Evolutionary conservation across 2,329 filamentous ascomycete species (phyloP).

Genomic region (Fusarium pininemorale): DNA sequence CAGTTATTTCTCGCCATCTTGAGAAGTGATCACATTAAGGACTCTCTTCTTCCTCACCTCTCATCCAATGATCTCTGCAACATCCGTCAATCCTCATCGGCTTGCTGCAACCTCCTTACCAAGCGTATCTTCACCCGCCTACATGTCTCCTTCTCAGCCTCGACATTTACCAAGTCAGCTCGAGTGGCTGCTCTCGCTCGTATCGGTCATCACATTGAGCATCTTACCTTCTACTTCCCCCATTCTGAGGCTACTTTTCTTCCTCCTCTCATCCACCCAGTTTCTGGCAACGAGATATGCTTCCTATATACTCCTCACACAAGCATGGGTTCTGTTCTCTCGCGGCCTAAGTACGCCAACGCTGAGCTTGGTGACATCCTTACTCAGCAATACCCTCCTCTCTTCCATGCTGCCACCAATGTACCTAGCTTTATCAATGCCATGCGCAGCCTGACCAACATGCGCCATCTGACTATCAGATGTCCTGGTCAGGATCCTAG

Average conservation of each 20-base stretch:
- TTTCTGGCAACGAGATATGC: constrained; percentile 78
- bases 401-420: constrained; percentile 91
- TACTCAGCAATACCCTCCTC: constrained; percentile 85
- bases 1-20: constrained; percentile 64
- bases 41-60: constrained; percentile 60
- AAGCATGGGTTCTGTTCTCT: constrained; percentile 67
- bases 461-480: constrained; percentile 78
- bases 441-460: constrained; percentile 72
- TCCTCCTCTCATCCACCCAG: constrained; percentile 82
- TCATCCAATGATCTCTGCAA: constrained; percentile 63
- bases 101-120: constrained; percentile 75
- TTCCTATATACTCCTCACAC: constrained; percentile 86
- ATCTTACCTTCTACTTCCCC: constrained; percentile 79
- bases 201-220: constrained; percentile 81
- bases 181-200: constrained; percentile 78
- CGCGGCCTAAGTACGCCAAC: constrained; percentile 81
- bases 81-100: constrained; percentile 73
- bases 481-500: constrained; percentile 76
- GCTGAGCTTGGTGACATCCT: constrained; percentile 82
- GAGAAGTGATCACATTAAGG: constrained; percentile 60
- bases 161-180: constrained; percentile 77
- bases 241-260: constrained; percentile 83
- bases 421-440: constrained; percentile 84
- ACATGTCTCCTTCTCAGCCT: constrained; percentile 75
- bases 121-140: constrained; percentile 75